A percentile compares a stretch with the other conserved stretches of the same genome.
These are phyloP conservation scores for Ophiostoma himal-ulmi DNA, from an alignment of 2,329 filamentous ascomycete genomes.

Conservation along the genomic window DNA sequence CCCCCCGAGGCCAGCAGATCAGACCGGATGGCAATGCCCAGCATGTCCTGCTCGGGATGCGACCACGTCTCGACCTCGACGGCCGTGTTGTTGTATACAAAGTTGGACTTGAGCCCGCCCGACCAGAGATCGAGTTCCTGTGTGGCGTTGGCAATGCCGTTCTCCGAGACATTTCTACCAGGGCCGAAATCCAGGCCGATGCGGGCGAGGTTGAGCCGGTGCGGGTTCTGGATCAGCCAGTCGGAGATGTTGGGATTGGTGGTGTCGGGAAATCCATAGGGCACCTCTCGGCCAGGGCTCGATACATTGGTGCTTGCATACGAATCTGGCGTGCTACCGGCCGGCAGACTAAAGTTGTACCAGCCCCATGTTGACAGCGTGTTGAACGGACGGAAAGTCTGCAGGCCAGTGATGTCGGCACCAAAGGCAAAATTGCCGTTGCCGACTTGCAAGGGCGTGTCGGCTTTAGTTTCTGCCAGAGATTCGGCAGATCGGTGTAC, in stretches of 20 bases:
- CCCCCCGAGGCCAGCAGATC: slow-evolving; percentile 29
- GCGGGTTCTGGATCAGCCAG: not conserved
- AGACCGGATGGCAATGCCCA: slow-evolving; percentile 41
- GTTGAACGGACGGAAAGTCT: slow-evolving; percentile 43
- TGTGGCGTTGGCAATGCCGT: not conserved
- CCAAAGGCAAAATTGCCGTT: slow-evolving; percentile 47
- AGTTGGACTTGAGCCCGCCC: slow-evolving; percentile 41
- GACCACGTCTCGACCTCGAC: slow-evolving; percentile 42
- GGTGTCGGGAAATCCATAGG: not conserved
- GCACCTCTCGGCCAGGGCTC: not conserved
- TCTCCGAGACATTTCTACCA: not conserved
- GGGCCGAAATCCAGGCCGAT: not conserved
- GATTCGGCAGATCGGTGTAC: not conserved
- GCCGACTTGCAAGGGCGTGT: slow-evolving; percentile 48
- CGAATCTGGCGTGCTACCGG: slow-evolving; percentile 26
- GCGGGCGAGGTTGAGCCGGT: not conserved
- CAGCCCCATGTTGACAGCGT: slow-evolving; percentile 46
- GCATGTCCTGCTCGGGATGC: slow-evolving; percentile 42
- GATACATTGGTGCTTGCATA: slow-evolving; percentile 38
- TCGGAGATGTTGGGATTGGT: not conserved
- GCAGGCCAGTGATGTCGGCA: slow-evolving; percentile 43
- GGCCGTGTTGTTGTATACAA: slow-evolving; percentile 36
- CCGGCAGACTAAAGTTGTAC: slow-evolving; percentile 46
- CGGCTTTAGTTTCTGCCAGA: not conserved
- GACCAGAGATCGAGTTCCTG: slow-evolving; percentile 42